These are phyloP conservation scores for Pichiaceae sp. DNA, from an alignment of 1,139 yeast species.

Conservation along the genomic window DNA sequence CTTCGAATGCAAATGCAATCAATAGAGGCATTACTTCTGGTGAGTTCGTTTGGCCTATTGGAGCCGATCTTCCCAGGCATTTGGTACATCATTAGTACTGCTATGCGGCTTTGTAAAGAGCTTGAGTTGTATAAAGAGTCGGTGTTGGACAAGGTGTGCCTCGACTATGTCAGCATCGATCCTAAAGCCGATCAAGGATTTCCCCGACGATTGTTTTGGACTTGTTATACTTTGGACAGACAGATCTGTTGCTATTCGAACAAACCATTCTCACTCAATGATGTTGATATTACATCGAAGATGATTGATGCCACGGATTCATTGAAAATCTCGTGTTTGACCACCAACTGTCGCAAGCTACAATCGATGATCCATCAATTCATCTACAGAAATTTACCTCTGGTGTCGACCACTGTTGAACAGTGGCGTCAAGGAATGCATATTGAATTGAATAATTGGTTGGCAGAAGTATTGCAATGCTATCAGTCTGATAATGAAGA, in stretches of 20 bases:
- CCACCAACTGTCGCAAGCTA: constrained; percentile 8
- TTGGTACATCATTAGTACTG: constrained; percentile 19
- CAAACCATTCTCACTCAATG: constrained; percentile 17
- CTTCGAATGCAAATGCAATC: constrained; percentile 8
- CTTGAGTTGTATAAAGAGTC: constrained; percentile 18
- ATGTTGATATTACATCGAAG: constrained; percentile 12
- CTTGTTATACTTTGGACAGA: constrained; percentile 18
- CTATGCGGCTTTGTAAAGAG: constrained; percentile 15
- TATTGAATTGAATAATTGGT: constrained; percentile 10
- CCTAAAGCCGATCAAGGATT: constrained; percentile 3
- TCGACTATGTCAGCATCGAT: too few relatives aligned
- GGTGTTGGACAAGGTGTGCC: too few relatives aligned
- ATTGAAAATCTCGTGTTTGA: constrained; percentile 4
- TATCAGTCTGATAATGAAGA: constrained; percentile 2
- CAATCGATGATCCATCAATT: constrained; percentile 14
- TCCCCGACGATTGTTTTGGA: constrained; percentile 18
- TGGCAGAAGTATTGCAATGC: constrained; percentile 6
- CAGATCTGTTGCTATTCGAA: constrained; percentile 18
- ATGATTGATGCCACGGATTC: constrained; percentile 2
- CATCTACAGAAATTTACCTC: constrained; percentile 1
- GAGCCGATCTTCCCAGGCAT: constrained; percentile 20
- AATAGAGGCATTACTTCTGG: constrained; percentile 11
- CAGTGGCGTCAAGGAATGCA: constrained; percentile 10
- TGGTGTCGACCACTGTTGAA: background rate
- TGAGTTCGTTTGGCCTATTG: constrained; percentile 11